Conservation (phyloP, 208 protist genomes). For the Leishmania mexicana region DNA sequence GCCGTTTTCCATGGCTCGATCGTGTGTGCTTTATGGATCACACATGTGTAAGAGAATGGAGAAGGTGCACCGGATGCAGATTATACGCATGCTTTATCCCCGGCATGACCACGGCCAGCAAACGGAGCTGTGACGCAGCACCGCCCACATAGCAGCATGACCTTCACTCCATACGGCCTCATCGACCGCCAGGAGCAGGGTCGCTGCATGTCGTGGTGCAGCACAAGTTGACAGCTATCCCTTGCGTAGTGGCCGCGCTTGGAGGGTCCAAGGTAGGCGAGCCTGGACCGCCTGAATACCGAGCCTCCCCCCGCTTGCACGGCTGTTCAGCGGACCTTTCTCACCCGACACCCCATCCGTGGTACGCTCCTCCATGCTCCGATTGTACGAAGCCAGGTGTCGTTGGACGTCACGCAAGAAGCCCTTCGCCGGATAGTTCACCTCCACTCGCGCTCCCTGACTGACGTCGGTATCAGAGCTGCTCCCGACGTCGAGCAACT, state of each 20-base stretch:
- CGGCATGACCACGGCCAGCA: background rate
- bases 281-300: conserved; percentile 67
- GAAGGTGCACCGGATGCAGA: background rate
- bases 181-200: background rate
- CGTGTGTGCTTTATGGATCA: background rate
- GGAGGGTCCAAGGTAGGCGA: conserved; percentile 67
- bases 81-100: background rate
- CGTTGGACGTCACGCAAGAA: conserved; percentile 70
- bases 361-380: conserved; percentile 33
- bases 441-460: conserved; percentile 1
- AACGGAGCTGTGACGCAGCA: background rate
- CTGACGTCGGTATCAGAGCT: background rate
- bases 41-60: background rate
- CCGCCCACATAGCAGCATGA: background rate
- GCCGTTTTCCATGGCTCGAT: background rate
- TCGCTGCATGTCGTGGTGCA: background rate
- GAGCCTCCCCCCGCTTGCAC: conserved; percentile 53
- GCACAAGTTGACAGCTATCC: background rate
- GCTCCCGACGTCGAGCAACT: background rate
- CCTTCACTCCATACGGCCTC: background rate
- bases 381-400: conserved; percentile 46
- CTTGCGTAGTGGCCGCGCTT: conserved; percentile 28
- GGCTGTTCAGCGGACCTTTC: conserved; percentile 42
- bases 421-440: conserved; percentile 33
- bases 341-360: conserved; percentile 42